Conservation (phyloP, 192 early-diverging fungal genomes). For the Coemansia sp. region DNA sequence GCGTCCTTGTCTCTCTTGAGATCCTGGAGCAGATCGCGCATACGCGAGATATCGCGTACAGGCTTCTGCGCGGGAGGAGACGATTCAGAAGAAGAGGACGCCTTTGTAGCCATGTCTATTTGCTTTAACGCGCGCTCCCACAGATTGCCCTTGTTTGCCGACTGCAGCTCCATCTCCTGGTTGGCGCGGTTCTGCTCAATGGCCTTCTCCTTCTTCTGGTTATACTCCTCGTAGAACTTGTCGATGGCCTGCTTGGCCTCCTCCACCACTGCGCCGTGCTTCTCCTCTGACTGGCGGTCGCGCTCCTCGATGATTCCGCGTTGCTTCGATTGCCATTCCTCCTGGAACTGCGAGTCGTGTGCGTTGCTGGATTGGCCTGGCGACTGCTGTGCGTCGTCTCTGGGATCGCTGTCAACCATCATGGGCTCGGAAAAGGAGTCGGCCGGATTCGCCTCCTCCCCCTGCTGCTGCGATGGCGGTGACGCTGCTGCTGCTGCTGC, state of each 20-base stretch:
- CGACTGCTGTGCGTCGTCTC: neutral
- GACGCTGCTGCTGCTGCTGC: conserved; percentile 2
- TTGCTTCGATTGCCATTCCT: conserved; percentile 70
- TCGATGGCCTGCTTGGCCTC: conserved; percentile 70
- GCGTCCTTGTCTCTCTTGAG: conserved; percentile 69
- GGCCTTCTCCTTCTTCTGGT: conserved; percentile 67
- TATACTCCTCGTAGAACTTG: conserved; percentile 81
- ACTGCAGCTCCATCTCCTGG: conserved; percentile 54
- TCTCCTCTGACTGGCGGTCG: conserved; percentile 57
- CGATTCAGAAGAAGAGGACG: conserved; percentile 1
- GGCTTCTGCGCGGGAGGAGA: conserved; percentile 11
- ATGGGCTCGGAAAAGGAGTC: neutral
- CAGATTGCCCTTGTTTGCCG: conserved; percentile 61
- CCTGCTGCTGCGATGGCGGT: neutral
- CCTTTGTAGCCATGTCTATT: conserved; percentile 61
- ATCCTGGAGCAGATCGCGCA: conserved; percentile 71
- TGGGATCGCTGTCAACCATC: neutral
- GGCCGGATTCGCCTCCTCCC: neutral
- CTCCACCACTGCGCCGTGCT: conserved; percentile 61
- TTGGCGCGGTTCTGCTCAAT: conserved; percentile 63
- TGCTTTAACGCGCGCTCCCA: conserved; percentile 75
- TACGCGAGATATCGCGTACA: conserved; percentile 63
- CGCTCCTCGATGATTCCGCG: conserved; percentile 58
- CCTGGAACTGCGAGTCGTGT: conserved; percentile 35
- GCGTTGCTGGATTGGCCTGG: neutral